Base-by-base conservation (phyloP, 2,329 filamentous ascomycete species). In the Penicillium sp. region DNA sequence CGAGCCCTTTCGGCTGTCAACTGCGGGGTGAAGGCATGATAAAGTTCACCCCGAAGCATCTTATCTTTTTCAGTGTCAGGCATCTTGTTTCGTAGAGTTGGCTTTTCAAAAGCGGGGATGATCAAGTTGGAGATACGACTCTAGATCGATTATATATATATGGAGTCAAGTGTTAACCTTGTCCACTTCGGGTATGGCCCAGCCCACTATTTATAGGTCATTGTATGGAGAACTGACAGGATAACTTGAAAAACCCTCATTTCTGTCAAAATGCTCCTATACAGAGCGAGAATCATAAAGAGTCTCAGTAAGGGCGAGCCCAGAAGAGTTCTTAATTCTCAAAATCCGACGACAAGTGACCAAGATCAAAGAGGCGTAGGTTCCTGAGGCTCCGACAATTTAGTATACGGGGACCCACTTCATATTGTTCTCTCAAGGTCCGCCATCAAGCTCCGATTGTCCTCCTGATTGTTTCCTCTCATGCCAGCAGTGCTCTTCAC, bases 21-120 rank as follows among this genome's bases (percentile, higher is more conserved):
- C 38, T 90, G 85, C 0, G 91, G 89, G 0, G 86, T 86, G 71
- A 93, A 93, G 47, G 90, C 87, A 68, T 88, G 85, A 75, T 92
- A 93, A 11, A 94, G 83, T 73, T 94, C 88, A 53, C 90, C 90
- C 15, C 82, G 80, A 52, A 79, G 76, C 88, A 91, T 92, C 57
- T 75, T 78, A 45, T 77, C 70, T 62, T 65, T 73, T 59, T 77
- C 58, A 31, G 53, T 58, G 26, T 58, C 56, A 38, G 49, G 29
- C 45, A 61, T 64, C n/a, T 41, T 59, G 26, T 35, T 50, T 15
- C 5, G 9, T 35, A 50, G 9, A 17, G 2, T 30, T 46, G 4
- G 30, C 17, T 6, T 31, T 35, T 38, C 38, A 26, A 44, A 29
- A 31, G 45, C 17, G 11, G 21, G 30, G 38, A 49, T 38, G 8